Conservation (phyloP, 202 grass and related monocot genomes). For the Cymbopogon flexuosus region DNA sequence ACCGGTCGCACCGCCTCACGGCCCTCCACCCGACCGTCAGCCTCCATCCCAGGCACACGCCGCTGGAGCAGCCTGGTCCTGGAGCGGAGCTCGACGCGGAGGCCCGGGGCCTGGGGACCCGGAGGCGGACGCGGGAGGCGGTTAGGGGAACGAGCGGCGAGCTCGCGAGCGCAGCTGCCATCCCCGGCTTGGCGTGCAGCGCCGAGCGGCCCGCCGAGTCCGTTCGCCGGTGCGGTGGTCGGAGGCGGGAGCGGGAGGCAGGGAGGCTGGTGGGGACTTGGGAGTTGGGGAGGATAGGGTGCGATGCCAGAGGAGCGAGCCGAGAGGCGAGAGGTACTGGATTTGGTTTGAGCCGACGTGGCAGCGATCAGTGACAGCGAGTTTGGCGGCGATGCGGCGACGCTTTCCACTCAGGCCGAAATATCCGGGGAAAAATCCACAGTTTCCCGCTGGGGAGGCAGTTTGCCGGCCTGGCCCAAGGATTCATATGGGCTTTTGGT, state of each 20-base stretch:
- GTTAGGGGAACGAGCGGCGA: slow-evolving; percentile 39
- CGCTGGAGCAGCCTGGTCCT: not conserved
- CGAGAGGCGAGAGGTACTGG: not conserved
- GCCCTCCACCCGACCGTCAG: not conserved
- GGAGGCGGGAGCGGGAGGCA: slow-evolving; percentile 18
- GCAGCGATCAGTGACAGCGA: not conserved
- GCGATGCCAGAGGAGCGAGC: not conserved
- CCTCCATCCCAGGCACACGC: slow-evolving; percentile 17
- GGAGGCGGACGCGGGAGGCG: slow-evolving; percentile 36
- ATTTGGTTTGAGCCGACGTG: slow-evolving; percentile 37
- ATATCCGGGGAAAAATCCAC: not conserved
- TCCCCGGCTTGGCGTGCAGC: slow-evolving; percentile 13
- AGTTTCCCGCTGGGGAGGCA: not conserved
- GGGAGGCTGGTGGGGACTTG: not conserved
- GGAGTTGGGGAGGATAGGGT: slow-evolving; percentile 16
- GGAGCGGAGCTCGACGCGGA: not conserved
- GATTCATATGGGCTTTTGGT: not conserved
- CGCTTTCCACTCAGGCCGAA: slow-evolving; percentile 1
- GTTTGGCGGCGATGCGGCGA: not conserved
- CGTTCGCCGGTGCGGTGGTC: slow-evolving; percentile 9
- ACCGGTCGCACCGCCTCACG: slow-evolving; percentile 22
- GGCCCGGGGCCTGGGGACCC: slow-evolving; percentile 34
- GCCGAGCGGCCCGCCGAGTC: not conserved
- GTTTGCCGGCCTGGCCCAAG: not conserved
- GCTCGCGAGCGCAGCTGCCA: slow-evolving; percentile 44